These are phyloP conservation scores for Casuarina equisetifolia DNA, from an alignment of 306 rosid genomes.

Conservation along the genomic window DNA sequence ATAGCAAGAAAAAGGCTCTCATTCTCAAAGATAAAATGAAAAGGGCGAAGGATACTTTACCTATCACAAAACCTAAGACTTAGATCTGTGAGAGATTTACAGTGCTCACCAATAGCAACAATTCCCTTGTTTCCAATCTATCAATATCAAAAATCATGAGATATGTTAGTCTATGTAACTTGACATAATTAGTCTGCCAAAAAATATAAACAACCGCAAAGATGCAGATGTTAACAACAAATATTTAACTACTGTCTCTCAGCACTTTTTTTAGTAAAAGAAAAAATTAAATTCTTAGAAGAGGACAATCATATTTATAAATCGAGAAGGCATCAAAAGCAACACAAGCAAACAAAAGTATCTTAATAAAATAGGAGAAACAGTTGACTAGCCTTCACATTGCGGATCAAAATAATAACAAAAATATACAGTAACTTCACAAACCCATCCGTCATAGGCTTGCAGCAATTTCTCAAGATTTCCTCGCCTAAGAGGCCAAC, in stretches of 20 bases:
- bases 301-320: not conserved
- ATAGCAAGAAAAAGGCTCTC: not conserved
- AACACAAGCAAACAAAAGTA: too few species aligned
- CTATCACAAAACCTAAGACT: slow-evolving; percentile 94
- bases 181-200: not conserved
- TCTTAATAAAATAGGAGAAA: too few species aligned
- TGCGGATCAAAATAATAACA: too few species aligned
- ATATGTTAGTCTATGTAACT: not conserved
- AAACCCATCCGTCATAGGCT: too few species aligned
- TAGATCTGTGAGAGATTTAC: slow-evolving; percentile 72
- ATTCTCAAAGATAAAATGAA: slow-evolving; percentile 10
- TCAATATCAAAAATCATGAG: slow-evolving; percentile 13
- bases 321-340: too few species aligned
- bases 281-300: not conserved
- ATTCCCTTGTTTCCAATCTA: slow-evolving; percentile 87
- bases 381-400: too few species aligned
- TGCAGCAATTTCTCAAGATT: too few species aligned
- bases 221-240: not conserved
- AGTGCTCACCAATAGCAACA: slow-evolving; percentile 74
- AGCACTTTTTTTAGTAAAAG: not conserved
- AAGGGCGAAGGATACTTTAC: slow-evolving; percentile 41
- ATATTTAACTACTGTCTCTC: not conserved
- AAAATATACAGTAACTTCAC: too few species aligned
- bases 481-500: too few species aligned
- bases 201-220: not conserved